These are phyloP conservation scores for Pseudogymnoascus sp. DNA, from an alignment of 2,329 filamentous ascomycete genomes.

Conservation along the genomic window DNA sequence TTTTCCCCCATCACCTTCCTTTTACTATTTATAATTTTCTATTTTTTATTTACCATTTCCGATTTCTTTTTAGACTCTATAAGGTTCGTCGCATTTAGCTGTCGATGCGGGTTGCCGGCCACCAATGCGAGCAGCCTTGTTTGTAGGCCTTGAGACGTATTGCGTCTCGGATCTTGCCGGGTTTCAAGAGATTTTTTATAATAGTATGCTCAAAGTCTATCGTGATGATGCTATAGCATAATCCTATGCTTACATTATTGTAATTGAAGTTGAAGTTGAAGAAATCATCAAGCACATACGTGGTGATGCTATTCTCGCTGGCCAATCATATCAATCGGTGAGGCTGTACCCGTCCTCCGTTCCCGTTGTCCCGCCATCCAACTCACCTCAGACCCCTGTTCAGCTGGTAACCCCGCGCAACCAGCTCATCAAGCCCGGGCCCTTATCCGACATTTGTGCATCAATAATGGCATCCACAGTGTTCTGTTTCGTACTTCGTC, in stretches of 20 bases:
- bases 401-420: slow-evolving; percentile 1
- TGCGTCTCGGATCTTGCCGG: not conserved
- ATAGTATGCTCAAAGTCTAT: not conserved
- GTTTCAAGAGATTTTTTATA: not conserved
- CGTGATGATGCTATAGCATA: not conserved
- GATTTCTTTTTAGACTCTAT: no score
- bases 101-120: not conserved
- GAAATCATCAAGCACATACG: not conserved
- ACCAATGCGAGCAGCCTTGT: not conserved
- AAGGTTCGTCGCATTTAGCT: not conserved
- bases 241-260: not conserved
- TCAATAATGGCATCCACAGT: slow-evolving; percentile 6
- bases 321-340: not conserved
- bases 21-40: no score
- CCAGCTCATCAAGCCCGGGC: slow-evolving; percentile 2
- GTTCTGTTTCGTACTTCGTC: slow-evolving; percentile 5
- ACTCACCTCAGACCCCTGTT: not conserved
- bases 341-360: not conserved
- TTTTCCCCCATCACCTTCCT: not conserved
- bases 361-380: slow-evolving; percentile 9
- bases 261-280: not conserved
- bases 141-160: not conserved
- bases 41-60: no score
- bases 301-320: not conserved
- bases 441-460: slow-evolving; percentile 6